phyloP scores from a whole-genome alignment of 2,329 filamentous ascomycete genomes.

The Pseudogymnoascus sp. region DNA sequence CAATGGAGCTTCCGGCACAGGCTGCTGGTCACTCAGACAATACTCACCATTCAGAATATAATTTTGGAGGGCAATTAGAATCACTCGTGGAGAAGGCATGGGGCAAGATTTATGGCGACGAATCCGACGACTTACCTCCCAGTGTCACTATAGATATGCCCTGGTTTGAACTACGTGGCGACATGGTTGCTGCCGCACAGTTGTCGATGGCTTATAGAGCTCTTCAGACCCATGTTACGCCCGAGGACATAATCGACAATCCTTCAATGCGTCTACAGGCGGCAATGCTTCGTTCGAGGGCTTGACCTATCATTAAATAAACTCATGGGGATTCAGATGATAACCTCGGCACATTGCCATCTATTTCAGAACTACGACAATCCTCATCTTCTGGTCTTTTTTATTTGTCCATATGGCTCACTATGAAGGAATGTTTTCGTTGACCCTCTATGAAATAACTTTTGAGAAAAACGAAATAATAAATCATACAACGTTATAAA shows the following conservation, averaged over 20 bases:
- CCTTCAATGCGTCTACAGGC: not conserved
- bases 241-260: not conserved
- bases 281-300: not conserved
- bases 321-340: not conserved
- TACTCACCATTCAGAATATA: not conserved
- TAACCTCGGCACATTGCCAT: not conserved
- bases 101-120: not conserved
- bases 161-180: not conserved
- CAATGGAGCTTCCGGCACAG: not conserved
- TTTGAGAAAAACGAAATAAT: no score
- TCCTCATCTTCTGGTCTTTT: not conserved
- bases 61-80: not conserved
- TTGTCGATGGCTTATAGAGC: not conserved
- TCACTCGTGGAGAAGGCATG: not conserved
- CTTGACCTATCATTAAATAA: not conserved
- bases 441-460: no score
- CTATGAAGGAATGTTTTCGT: not conserved
- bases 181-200: not conserved
- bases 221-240: not conserved
- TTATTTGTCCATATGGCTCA: not conserved
- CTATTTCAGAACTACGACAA: not conserved
- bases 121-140: not conserved
- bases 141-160: not conserved
- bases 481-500: no score
- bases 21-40: not conserved